Base-by-base conservation (phyloP, 2,329 filamentous ascomycete genomes). In the Sporothrix euskadiensis region DNA sequence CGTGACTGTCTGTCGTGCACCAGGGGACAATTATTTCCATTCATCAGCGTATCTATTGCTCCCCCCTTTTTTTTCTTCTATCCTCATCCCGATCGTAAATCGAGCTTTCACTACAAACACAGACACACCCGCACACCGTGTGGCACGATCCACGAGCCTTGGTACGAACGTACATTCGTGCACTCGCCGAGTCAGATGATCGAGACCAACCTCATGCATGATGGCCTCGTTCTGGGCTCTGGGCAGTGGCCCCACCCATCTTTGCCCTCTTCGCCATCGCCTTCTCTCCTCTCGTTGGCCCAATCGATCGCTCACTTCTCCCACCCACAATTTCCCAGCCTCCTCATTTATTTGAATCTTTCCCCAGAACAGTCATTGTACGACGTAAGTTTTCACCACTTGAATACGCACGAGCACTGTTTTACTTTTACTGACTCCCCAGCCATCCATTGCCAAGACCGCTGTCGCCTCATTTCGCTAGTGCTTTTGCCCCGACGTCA, bases 401-500 rank as follows among this genome's bases (percentile, higher is more conserved):
- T 26, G 7, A 26, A 22, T 61, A 16, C 16, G 32, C 19, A 9
- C 54, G 4, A 19, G 8, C 32, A 39, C 19, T 61, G 6, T 41
- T 35, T 19, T 22, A 19, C 7, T 4, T 7, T 3, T 22, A 41
- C 22, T 30, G 61, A 65, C 39, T 19, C 14, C 39, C 61, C 39
- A 52, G 44, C 63, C 63, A 32, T 52, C 52, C 44, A n/a, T 52
- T 68, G 44, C 44, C 41, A 68, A 49, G 63, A 30, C 26, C 26
- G 7, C 30, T 52, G 44, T n/a, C 26, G 44, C 22, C 44, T 35
- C 39, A n/a, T 52, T 68, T 52, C 22, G 12, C 7, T 26, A 49
- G 63, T 49, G 44, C 14, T 7, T 14, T 68, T 68, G 39, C 47
- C 61, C 26, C 44, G 44, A 68, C 65, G 44, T 68, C 65, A 68